Base-by-base conservation (phyloP, 371 early-diverging fungal species). In the Saksenaea oblongispora region DNA sequence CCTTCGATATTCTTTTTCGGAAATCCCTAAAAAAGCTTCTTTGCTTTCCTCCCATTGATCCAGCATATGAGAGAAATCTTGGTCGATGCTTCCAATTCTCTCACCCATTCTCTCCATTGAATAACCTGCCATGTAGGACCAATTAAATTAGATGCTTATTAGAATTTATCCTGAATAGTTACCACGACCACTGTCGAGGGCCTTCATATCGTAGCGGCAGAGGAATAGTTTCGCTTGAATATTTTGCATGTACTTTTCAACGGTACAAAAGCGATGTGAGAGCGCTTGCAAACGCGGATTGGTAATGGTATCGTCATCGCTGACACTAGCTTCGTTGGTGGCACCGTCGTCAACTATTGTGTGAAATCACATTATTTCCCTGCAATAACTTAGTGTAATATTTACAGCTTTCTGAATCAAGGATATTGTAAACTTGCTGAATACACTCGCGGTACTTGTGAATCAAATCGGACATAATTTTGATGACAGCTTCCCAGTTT, bases 31-130 rank as follows among this genome's bases (percentile, higher is more conserved):
- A 64, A 76, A 39, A 0, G 67, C 55, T 8, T 44, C 34, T 34
- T 70, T 72, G 34, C 66, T 69, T 36, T 73, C 75, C n/a, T 75
- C 68, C 80, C 80, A 80, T 57, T 75, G 74, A 7, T 36, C 56
- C 4, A 64, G 27, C 53, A 80, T 36, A 9, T 70, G 61, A 4
- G 54, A 44, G 14, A 80, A 54, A 26, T 65, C 70, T n/a, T 73
- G 68, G 26, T 76, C 78, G 11, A 80, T 70, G 22, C 35, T 63
- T 7, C 37, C 18, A 47, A 73, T 70, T 14, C 78, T 61, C 41
- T 70, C 75, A 10, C 57, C 65, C 24, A 76, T 59, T 37, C 70
- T 66, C 18, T 74, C 69, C 58, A 64, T n/a, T 15, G 55, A 53
- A 35, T 36, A 51, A 26, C 27, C 44, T 34, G 35, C 44, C 31